phyloP scores from a whole-genome alignment of 2,329 filamentous ascomycete genomes.

The Malbranchea zuffiana region DNA sequence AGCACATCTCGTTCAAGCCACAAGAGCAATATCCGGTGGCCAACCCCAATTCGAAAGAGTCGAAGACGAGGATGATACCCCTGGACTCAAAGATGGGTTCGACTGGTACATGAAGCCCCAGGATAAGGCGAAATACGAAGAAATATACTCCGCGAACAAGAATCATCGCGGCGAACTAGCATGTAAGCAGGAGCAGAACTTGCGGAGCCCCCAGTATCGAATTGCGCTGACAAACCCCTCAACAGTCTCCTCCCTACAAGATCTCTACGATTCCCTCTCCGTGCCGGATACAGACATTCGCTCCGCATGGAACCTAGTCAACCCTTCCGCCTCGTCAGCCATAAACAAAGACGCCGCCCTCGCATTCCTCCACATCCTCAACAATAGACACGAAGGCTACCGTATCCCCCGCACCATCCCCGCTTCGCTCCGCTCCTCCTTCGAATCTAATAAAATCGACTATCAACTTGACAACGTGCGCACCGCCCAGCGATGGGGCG shows the following conservation, averaged over 20 bases:
- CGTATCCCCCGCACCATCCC: constrained; percentile 87
- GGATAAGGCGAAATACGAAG: constrained; percentile 90
- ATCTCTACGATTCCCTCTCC: constrained; percentile 62
- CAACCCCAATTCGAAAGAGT: constrained; percentile 76
- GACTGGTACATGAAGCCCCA: constrained; percentile 97
- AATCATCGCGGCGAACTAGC: constrained; percentile 75
- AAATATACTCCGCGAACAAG: constrained; percentile 88
- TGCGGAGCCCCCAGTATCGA: not conserved
- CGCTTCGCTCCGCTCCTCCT: constrained; percentile 77
- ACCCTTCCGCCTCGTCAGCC: constrained; percentile 68
- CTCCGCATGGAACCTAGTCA: constrained; percentile 94
- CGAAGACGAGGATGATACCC: constrained; percentile 65
- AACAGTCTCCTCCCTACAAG: constrained; percentile 63
- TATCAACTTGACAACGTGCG: constrained; percentile 77
- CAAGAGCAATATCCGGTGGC: constrained; percentile 64
- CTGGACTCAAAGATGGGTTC: constrained; percentile 86
- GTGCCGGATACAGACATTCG: constrained; percentile 69
- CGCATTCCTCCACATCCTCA: constrained; percentile 92
- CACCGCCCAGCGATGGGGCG: constrained; percentile 65
- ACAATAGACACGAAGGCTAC: constrained; percentile 88
- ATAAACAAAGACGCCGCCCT: constrained; percentile 94
- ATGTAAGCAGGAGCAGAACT: constrained; percentile 43
- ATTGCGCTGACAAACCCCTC: constrained; percentile 9
- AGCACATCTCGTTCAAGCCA: constrained; percentile 77
- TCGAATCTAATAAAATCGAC: constrained; percentile 93